phyloP scores from a whole-genome alignment of 116 monocot species.

The Papilionanthe hybrid region DNA sequence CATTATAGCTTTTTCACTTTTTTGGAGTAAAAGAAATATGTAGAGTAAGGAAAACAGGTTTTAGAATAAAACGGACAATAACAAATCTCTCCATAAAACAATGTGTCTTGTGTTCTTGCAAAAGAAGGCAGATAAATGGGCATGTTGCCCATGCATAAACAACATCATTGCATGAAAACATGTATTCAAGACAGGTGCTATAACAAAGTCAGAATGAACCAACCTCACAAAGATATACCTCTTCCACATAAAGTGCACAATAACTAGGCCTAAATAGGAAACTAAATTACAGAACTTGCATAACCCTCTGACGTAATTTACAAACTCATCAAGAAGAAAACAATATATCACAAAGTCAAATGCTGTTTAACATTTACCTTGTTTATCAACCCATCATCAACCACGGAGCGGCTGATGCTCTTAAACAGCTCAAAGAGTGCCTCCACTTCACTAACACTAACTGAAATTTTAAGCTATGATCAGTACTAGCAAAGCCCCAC shows the following conservation, averaged over 20 bases:
- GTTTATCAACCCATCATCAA: conserved; percentile 90
- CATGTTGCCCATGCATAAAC: too few relatives aligned
- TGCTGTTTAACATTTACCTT: conserved; percentile 43
- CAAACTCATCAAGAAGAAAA: too few relatives aligned
- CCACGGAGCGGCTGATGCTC: conserved; percentile 83
- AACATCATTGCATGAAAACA: background rate
- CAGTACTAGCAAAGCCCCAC: too few relatives aligned
- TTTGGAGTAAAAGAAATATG: too few relatives aligned
- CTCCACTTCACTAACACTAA: conserved; percentile 95
- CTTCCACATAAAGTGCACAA: background rate
- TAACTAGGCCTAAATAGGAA: background rate
- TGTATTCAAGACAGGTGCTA: background rate
- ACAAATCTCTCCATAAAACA: too few relatives aligned
- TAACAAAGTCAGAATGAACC: background rate
- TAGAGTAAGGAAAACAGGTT: too few relatives aligned
- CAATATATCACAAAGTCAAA: too few relatives aligned
- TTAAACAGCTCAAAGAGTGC: conserved; percentile 92
- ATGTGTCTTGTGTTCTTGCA: too few relatives aligned
- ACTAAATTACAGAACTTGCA: background rate
- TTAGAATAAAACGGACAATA: too few relatives aligned
- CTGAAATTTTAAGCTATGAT: conserved; percentile 29
- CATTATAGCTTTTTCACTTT: too few relatives aligned
- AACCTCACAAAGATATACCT: background rate
- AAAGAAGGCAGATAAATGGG: too few relatives aligned
- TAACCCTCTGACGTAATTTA: background rate